Base-by-base conservation (phyloP, 306 rosid species). In the Fragaria nilgerrensis region DNA sequence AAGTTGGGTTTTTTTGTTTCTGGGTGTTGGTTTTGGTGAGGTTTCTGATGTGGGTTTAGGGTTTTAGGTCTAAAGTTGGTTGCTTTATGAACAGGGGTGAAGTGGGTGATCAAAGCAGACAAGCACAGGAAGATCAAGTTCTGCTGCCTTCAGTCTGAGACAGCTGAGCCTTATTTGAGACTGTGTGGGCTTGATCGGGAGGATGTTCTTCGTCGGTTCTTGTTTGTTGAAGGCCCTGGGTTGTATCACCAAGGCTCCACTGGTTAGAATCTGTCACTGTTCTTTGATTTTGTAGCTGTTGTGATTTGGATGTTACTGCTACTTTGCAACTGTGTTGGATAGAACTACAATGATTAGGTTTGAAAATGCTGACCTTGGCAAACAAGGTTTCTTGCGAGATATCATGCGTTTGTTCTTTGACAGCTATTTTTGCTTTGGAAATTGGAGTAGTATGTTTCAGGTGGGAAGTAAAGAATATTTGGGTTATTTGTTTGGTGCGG, bases 161-260 rank as follows among this genome's bases (percentile, higher is more conserved):
- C 87, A 61, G 98, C 94, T 61, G 91, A 84, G 74, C 93, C 94
- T 44, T 93, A 90, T 78, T 71, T 93, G 87, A 83, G 74, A 61
- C 75, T 84, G 34, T 84, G 95, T 19, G 96, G 92, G 49, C 85
- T 89, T 73, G 84, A 89, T 62, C 78, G 79, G 61, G 91, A 93
- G 82, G 93, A 90, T 73, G 91, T 88, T 77, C 80, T 85, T 22
- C 85, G 73, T 25, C 86, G 87, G 39, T 87, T 93, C 55, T 83
- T 90, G 84, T 90, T 90, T 47, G 44, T 90, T 59, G 94, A 93
- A 85, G 96, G 96, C 68, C 82, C 84, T 17, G 82, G 82, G 55
- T 70, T 41, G 2, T 86, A 81, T 83, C 78, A 86, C 69, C 96
- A 78, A 72, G 96, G 85, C 71, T 93, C 96, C 62, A 86, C 92